Evolutionary conservation across 164 flowering plant genomes (phyloP), one percentile per base, ranked within the genome.

Genomic region (Saururus chinensis): DNA sequence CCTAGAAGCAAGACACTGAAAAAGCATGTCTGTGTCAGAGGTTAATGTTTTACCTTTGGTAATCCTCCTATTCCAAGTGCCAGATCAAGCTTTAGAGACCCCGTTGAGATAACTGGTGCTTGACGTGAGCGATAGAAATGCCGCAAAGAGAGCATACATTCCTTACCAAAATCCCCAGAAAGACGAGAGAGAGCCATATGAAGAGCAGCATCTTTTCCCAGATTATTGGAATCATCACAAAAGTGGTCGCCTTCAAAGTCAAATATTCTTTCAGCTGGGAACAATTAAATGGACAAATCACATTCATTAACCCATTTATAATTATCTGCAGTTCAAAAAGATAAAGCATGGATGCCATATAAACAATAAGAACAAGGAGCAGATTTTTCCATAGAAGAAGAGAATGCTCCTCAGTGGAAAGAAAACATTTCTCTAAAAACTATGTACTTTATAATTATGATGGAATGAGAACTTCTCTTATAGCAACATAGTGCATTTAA

Each of bases 21-120:
- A 12, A 45, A 45, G n/a, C 2, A 45, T 42, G 17, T 42, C 12
- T 45, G 14, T 17, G 4, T 12, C 49, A 45, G 49, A 12, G 11
- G 17, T 12, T 8, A 45, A 8, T 45, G 17, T 35, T 75, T 30
- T 37, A 88, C 95, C 92, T 84, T 88, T 7, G 93, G 96, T 60
- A 91, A 78, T 62, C 93, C 96, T 60, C 92, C 98, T 71, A 85
- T 73, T 3, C 93, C 92, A 74, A 91, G 93, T 66, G 92, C 89
- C 56, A 76, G 49, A 65, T 91, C 98, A 69, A 88, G 96, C 77
- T 76, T 84, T 59, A 85, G 71, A 9, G 95, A 88, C 30, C 92
- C 98, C 0, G 96, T 88, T 24, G 96, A 73, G 70, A 92, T 69
- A 40, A 84, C 82, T 19, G 86, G 77, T 59, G 83, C 74, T 49